Evolutionary conservation across 2,329 filamentous ascomycete genomes (phyloP).

Genomic region (Ceratocystis eucalypticola): DNA sequence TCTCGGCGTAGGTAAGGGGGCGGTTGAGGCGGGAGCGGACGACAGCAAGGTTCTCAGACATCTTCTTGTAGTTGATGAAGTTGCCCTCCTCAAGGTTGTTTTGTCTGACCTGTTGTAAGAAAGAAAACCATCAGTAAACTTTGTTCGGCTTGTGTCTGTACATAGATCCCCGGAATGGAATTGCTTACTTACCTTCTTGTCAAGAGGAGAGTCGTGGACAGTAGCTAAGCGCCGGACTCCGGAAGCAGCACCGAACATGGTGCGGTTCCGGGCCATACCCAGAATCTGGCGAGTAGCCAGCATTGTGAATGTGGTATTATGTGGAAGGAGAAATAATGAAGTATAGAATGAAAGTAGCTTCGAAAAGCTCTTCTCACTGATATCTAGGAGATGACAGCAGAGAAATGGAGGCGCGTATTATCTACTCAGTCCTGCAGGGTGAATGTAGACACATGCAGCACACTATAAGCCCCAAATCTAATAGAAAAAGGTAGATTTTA

Average conservation of each 20-base stretch:
- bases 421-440: slow-evolving; percentile 18
- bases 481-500: slow-evolving; percentile 9
- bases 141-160: not conserved
- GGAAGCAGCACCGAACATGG: slow-evolving; percentile 41
- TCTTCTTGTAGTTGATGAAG: slow-evolving; percentile 99
- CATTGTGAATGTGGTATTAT: slow-evolving; percentile 32
- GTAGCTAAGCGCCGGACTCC: slow-evolving; percentile 66
- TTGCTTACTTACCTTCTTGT: slow-evolving; percentile 57
- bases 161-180: not conserved
- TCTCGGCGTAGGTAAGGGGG: slow-evolving; percentile 90
- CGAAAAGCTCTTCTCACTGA: slow-evolving; percentile 10
- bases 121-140: not conserved
- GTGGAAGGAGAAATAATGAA: not conserved
- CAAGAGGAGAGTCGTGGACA: slow-evolving; percentile 70
- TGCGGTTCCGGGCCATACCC: slow-evolving; percentile 51
- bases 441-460: slow-evolving; percentile 16
- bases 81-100: slow-evolving; percentile 92
- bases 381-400: slow-evolving; percentile 12
- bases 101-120: slow-evolving; percentile 55
- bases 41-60: slow-evolving; percentile 91
- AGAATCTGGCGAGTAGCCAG: slow-evolving; percentile 58
- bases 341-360: slow-evolving; percentile 1
- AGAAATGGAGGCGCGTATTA: not conserved
- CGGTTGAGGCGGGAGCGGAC: slow-evolving; percentile 82
- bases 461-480: slow-evolving; percentile 10